A percentile compares a stretch with the other conserved stretches of the same genome.
These are phyloP conservation scores for Hondaea fermentalgiana DNA, from an alignment of 108 stramenopile species.

Conservation along the genomic window DNA sequence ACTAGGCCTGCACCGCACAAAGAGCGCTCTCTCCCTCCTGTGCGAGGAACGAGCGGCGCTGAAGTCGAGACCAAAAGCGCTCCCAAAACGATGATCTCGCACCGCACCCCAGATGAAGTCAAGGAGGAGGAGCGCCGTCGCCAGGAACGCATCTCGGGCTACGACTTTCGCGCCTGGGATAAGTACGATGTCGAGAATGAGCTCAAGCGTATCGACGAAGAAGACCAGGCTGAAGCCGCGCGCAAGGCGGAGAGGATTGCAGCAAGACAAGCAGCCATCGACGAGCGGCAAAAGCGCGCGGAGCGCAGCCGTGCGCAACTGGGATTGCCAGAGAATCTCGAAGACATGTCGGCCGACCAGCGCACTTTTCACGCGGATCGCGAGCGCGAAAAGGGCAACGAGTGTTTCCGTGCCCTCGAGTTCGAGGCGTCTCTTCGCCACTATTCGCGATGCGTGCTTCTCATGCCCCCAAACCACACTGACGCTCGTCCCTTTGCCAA, in stretches of 20 bases:
- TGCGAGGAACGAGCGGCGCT: conserved; percentile 18
- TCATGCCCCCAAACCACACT: background rate
- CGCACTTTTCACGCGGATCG: conserved; percentile 32
- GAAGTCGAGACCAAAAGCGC: conserved; percentile 22
- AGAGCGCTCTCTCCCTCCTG: background rate
- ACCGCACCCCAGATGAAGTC: background rate
- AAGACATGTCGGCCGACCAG: conserved; percentile 23
- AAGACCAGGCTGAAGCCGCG: background rate
- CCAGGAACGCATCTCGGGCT: conserved; percentile 18
- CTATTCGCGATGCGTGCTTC: conserved; percentile 41
- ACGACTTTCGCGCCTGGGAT: conserved; percentile 53
- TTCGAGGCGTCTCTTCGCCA: conserved; percentile 34
- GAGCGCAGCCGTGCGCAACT: background rate
- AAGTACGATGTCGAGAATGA: conserved; percentile 45
- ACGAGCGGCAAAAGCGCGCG: background rate
- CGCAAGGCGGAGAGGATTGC: background rate
- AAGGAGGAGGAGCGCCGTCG: conserved; percentile 9
- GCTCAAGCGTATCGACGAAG: background rate
- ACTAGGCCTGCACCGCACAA: no score
- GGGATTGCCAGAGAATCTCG: background rate
- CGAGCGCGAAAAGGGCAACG: conserved; percentile 61
- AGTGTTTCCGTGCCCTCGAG: conserved; percentile 42
- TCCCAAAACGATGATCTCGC: background rate
- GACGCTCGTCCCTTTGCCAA: conserved; percentile 39
- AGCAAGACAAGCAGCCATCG: background rate